phyloP scores from a whole-genome alignment of 176 grass and related monocot genomes.

The Paspalum notatum region DNA sequence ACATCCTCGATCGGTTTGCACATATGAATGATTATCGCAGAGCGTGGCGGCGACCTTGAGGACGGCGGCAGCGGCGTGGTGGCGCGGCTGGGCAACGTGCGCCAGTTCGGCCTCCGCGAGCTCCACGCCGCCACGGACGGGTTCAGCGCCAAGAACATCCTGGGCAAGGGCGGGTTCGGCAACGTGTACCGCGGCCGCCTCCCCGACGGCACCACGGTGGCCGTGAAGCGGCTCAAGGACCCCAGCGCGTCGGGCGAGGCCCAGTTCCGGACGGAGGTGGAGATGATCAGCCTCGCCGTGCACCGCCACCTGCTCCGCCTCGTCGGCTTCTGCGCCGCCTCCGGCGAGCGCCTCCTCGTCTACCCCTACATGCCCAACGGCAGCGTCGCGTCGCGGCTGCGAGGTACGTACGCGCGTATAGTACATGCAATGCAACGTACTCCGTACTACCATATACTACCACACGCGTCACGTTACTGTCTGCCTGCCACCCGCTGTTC shows the following conservation, averaged over 20 bases:
- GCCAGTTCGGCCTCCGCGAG: constrained; percentile 75
- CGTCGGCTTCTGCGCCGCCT: constrained; percentile 72
- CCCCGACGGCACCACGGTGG: constrained; percentile 65
- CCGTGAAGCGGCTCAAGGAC: constrained; percentile 91
- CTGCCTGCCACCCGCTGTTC: not conserved
- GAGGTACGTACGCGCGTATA: constrained; percentile 66
- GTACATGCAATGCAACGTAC: too few relatives aligned
- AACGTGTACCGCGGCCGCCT: constrained; percentile 82
- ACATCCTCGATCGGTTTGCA: too few relatives aligned
- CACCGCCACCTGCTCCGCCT: constrained; percentile 94
- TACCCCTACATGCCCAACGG: constrained; percentile 97
- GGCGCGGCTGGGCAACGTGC: constrained; percentile 68
- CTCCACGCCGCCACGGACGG: constrained; percentile 77
- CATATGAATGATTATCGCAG: constrained; percentile 12
- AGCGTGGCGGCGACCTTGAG: constrained; percentile 44
- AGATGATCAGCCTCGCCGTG: constrained; percentile 95
- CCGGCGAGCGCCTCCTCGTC: constrained; percentile 83
- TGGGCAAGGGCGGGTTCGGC: constrained; percentile 88
- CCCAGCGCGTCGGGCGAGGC: constrained; percentile 76
- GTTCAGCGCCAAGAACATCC: constrained; percentile 70
- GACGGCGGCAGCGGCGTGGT: constrained; percentile 34
- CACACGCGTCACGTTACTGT: too few relatives aligned
- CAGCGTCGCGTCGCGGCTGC: constrained; percentile 79
- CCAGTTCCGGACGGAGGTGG: constrained; percentile 92
- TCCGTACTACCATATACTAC: too few relatives aligned